These are phyloP conservation scores for Trypanosoma avium DNA, from an alignment of 208 protist genomes.

Conservation along the genomic window DNA sequence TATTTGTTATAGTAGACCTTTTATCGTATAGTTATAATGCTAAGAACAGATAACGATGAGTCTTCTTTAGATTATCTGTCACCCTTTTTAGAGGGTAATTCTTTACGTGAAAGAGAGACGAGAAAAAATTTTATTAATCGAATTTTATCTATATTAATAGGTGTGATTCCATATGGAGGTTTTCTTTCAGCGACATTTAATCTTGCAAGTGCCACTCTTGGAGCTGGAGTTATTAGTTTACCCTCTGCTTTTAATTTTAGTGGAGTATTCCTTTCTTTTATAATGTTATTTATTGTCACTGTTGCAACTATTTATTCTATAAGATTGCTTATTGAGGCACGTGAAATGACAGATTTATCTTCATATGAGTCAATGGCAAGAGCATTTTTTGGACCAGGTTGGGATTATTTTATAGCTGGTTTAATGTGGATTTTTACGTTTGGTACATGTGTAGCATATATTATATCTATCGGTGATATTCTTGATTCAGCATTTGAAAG, in stretches of 20 bases:
- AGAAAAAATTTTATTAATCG: neutral
- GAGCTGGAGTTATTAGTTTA: conserved; percentile 60
- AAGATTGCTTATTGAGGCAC: conserved; percentile 1
- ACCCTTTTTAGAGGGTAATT: neutral
- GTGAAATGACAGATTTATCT: neutral
- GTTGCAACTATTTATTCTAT: conserved; percentile 1
- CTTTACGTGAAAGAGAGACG: neutral
- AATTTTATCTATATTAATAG: neutral
- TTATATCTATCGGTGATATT: conserved; percentile 31
- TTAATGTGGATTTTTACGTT: conserved; percentile 37
- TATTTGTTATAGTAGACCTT: no score
- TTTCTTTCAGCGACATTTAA: conserved; percentile 58
- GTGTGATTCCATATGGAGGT: conserved; percentile 47
- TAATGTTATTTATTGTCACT: conserved; percentile 8
- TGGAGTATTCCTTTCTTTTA: conserved; percentile 38
- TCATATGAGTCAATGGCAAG: conserved; percentile 35
- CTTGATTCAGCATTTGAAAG: conserved; percentile 19
- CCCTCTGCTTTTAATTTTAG: conserved; percentile 47
- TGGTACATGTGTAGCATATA: conserved; percentile 34
- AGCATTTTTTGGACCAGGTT: conserved; percentile 27
- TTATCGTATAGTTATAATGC: no score
- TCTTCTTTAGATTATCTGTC: neutral
- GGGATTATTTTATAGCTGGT: conserved; percentile 25
- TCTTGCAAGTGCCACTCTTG: conserved; percentile 60
- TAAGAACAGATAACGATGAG: neutral